phyloP scores from a whole-genome alignment of 805 yeast species.

The Kluyveromyces nonfermentans region DNA sequence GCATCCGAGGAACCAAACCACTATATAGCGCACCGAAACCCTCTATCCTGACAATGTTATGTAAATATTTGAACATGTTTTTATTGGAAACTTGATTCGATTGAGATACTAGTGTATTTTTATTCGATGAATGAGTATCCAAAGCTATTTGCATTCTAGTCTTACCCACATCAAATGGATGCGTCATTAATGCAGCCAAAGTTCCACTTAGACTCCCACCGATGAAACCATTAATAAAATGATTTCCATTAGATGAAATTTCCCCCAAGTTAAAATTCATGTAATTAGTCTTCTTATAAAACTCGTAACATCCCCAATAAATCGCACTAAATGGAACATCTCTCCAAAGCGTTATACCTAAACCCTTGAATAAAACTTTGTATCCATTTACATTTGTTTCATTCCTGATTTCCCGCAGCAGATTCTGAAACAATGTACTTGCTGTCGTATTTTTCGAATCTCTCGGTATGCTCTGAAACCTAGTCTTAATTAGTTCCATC shows the following conservation, averaged over 20 bases:
- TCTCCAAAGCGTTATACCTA: conserved; percentile 85
- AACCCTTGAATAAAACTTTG: conserved; percentile 67
- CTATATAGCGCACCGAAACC: conserved; percentile 80
- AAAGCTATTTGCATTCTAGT: conserved; percentile 66
- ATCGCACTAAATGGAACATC: conserved; percentile 96
- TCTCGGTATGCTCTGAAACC: conserved; percentile 81
- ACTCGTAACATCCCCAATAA: conserved; percentile 87
- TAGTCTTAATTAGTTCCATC: conserved; percentile 73
- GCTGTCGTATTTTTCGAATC: conserved; percentile 22
- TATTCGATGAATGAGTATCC: conserved; percentile 2
- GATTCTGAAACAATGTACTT: conserved; percentile 32
- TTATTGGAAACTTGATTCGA: conserved; percentile 9
- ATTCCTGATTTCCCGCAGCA: conserved; percentile 43
- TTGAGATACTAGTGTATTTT: conserved; percentile 2
- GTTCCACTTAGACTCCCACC: conserved; percentile 82
- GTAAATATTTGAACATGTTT: conserved; percentile 60
- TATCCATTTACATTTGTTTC: conserved; percentile 52
- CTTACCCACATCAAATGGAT: conserved; percentile 96
- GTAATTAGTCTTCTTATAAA: conserved; percentile 27
- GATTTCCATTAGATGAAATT: conserved; percentile 28
- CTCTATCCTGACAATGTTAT: conserved; percentile 55
- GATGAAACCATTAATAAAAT: conserved; percentile 56
- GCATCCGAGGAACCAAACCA: conserved; percentile 75
- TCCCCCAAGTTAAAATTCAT: neutral
- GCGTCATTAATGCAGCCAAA: conserved; percentile 77